Evolutionary conservation across 495 filamentous ascomycete species (phyloP), one percentile per base, ranked within the genome.

Genomic region (Aspergillus saccharolyticus): DNA sequence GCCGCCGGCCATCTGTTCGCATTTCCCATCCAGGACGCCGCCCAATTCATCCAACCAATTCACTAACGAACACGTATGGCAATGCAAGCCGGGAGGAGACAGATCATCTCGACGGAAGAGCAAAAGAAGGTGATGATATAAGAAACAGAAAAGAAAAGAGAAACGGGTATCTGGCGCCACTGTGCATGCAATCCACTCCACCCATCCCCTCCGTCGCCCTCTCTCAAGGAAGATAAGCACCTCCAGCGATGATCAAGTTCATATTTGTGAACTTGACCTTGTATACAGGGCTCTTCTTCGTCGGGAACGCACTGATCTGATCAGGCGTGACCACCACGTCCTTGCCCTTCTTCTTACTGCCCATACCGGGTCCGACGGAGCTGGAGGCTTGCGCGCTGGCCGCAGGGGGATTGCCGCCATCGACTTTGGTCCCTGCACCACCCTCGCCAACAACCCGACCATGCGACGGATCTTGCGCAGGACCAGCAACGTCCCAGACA

Each of bases 201-300:
- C 33, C 33, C 33, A 6, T 39, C 33, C 14, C 52, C 42, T 43
- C 21, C 33, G 25, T 25, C 56, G 49, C 51, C 55, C 56, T 66
- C 53, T 53, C 58, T 70, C 70, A 83, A 39, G 86, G 87, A 62
- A 90, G 66, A 72, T 91, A 97, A 56, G 88, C 91, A 28, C 94
- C 90, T 28, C 85, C 91, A 12, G 91, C 91, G 52, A 98, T 72
- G 16, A 96, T 84, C 63, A 97, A 69, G 62, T 98, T 98, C 86
- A 93, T 94, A 52, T 88, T 79, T 2, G 94, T 97, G 67, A 96
- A 96, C 66, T 85, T 83, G 47, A 96, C 93, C 77, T 92, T 96
- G 70, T 94, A 87, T 7, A 98, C 89, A 2, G 94, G 91, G 20
- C 87, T 90, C 77, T 94, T 96, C 82, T 97, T 98, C 17, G 94